phyloP scores from a whole-genome alignment of 441 rosid species.

The Francoa sonchifolia region DNA sequence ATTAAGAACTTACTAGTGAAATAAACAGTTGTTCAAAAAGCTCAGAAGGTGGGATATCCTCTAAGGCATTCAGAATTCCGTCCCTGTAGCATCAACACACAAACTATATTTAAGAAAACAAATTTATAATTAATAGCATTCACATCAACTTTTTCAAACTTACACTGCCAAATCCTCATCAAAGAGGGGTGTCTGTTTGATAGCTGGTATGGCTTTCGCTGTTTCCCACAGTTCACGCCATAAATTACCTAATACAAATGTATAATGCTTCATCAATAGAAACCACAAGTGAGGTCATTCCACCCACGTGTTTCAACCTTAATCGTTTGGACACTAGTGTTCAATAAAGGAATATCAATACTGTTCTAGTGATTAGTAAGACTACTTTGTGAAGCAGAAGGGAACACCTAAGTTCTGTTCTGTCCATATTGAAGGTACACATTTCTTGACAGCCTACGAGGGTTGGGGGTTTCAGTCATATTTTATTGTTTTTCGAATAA shows the following conservation, averaged over 20 bases:
- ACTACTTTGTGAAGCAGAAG: no score
- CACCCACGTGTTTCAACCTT: no score
- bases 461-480: no score
- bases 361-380: no score
- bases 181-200: conserved; percentile 79
- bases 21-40: conserved; percentile 73
- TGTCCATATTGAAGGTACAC: no score
- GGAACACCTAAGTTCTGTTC: no score
- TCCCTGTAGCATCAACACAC: conserved; percentile 42
- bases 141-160: conserved; percentile 18
- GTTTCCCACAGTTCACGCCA: conserved; percentile 97
- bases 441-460: no score
- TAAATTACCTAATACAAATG: conserved; percentile 55
- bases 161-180: conserved; percentile 96
- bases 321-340: no score
- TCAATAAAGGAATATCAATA: no score
- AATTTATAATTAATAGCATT: not conserved
- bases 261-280: conserved; percentile 10
- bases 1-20: conserved; percentile 57
- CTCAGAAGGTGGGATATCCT: conserved; percentile 59
- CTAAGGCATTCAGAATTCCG: conserved; percentile 64
- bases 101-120: not conserved
- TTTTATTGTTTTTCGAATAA: no score
- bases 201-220: conserved; percentile 75
- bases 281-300: no score